phyloP scores from a whole-genome alignment of 257 asterid species.

The Voacanga thouarsii region DNA sequence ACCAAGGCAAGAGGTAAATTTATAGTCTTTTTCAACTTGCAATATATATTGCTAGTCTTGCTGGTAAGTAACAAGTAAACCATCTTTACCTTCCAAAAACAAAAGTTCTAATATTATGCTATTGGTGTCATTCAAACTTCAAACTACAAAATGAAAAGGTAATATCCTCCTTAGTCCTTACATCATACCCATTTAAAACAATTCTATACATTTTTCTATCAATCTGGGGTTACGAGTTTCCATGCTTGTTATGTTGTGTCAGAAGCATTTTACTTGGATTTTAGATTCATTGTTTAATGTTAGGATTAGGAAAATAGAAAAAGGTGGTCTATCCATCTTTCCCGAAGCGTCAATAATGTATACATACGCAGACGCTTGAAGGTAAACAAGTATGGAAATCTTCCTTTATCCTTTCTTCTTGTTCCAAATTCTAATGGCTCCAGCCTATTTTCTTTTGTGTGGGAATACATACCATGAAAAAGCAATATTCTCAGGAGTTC shows the following conservation, averaged over 20 bases:
- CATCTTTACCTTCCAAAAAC: neutral
- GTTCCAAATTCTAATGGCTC: neutral
- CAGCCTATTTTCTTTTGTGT: neutral
- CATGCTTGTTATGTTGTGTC: too few species aligned
- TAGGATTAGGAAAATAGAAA: neutral
- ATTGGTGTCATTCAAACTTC: neutral
- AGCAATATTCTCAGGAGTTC: neutral
- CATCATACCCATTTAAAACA: neutral
- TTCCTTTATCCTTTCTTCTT: neutral
- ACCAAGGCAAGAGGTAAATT: conserved; percentile 21
- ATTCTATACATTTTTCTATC: neutral
- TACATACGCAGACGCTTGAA: neutral
- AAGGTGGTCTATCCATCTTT: neutral
- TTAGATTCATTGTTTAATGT: neutral
- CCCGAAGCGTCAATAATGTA: neutral
- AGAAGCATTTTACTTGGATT: neutral
- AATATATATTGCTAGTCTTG: neutral
- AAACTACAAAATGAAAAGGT: neutral
- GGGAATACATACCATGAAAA: too few species aligned
- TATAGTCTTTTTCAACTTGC: neutral
- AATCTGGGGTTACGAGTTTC: neutral
- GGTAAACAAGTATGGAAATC: neutral
- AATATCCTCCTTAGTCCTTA: neutral
- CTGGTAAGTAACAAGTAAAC: neutral
- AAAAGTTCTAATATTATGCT: neutral